Percentiles rank a stretch among this genome's conserved stretches.
These are phyloP conservation scores for Leishmania tropica DNA, from an alignment of 208 protist species.

Conservation along the genomic window DNA sequence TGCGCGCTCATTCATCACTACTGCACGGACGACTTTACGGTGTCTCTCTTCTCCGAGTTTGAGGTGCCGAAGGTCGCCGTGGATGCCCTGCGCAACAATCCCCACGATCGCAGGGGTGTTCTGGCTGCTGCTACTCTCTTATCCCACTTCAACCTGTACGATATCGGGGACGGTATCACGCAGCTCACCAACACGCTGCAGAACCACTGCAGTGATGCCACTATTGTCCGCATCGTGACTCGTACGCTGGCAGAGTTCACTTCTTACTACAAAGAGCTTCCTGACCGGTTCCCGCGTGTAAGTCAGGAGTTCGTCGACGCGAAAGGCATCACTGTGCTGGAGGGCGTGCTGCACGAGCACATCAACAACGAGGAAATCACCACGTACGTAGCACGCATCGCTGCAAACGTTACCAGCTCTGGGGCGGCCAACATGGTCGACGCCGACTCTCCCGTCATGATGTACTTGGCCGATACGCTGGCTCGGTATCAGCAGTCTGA, in stretches of 20 bases:
- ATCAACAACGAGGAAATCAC: conserved; percentile 75
- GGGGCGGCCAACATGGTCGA: conserved; percentile 47
- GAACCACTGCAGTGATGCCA: conserved; percentile 50
- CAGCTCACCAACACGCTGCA: conserved; percentile 68
- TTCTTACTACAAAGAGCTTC: conserved; percentile 75
- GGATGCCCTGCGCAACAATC: conserved; percentile 55
- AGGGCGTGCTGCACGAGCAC: conserved; percentile 69
- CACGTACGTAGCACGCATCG: conserved; percentile 66
- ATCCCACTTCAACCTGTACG: conserved; percentile 88
- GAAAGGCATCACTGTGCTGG: conserved; percentile 67
- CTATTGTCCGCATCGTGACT: conserved; percentile 55
- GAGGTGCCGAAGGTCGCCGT: conserved; percentile 74
- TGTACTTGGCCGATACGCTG: conserved; percentile 71
- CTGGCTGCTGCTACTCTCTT: conserved; percentile 69
- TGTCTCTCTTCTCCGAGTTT: conserved; percentile 88
- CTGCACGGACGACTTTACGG: conserved; percentile 89
- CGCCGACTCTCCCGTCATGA: conserved; percentile 60
- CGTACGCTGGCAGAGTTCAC: conserved; percentile 86
- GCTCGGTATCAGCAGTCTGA: conserved; percentile 64
- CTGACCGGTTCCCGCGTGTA: conserved; percentile 66
- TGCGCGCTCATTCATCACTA: conserved; percentile 90
- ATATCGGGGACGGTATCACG: conserved; percentile 84
- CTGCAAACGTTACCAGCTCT: conserved; percentile 81
- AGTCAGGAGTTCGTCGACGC: conserved; percentile 78
- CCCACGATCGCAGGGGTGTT: conserved; percentile 51